Evolutionary conservation across 148 eudicot genomes (phyloP), one percentile per base, ranked within the genome.

Genomic region (Vaccinium vitisidaea): DNA sequence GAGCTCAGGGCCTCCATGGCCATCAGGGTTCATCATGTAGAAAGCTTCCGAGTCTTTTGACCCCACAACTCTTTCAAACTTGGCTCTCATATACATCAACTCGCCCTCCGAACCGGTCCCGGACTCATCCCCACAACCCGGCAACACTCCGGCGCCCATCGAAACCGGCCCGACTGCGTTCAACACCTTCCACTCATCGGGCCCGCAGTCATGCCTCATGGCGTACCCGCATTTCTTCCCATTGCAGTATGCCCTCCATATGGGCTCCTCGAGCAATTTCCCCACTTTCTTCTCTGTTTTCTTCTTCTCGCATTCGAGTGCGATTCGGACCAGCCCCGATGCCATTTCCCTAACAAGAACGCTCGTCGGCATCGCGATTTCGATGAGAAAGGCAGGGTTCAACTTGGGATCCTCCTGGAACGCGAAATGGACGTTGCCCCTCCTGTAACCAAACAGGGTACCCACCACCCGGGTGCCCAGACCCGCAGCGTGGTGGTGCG

Each of bases 161-260:
- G 99, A 90, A 10, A 96, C 90, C 39, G 95, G 94, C 23, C 92
- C 96, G 0, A 96, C 86, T 0, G 97, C 85, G 2, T 83, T 86
- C 74, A 96, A 79, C 56, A 96, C 93, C 82, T 91, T 92, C 97
- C 90, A 89, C 50, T 94, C 99, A 12, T 92, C 89, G 25, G 91
- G 80, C 80, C 92, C 94, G 65, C 94, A 92, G 2, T 92, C 94
- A 27, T 92, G 88, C 85, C 89, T 88, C 89, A 89, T 88, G 4
- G 99, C 99, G 53, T 90, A 94, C 81, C 99, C 99, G 83, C 99
- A 93, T 74, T 96, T 96, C 84, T 92, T 96, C 1, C 99, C 99
- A 75, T 96, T 96, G 77, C 99, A 96, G 76, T 92, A 93, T 21
- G 97, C 93, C 86, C 98, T 94, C 99, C 99, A 96, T 19, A 91